phyloP scores from a whole-genome alignment of 352 stramenopile genomes.

The Phytophthora chlamydospora region DNA sequence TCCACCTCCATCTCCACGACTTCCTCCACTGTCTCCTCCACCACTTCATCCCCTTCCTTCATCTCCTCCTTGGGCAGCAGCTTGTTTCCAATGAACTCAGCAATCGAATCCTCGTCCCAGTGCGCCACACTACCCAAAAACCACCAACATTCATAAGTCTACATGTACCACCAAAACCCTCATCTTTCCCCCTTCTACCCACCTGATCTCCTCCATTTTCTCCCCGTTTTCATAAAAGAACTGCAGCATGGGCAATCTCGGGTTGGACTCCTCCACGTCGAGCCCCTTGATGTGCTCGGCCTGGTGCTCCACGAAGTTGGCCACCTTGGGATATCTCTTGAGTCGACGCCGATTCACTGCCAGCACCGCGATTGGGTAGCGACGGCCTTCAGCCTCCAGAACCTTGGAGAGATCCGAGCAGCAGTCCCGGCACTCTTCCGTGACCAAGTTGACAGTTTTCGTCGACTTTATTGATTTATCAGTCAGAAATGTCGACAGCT shows the following conservation, averaged over 20 bases:
- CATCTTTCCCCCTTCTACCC: neutral
- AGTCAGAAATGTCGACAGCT: conserved; percentile 46
- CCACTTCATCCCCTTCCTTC: conserved; percentile 11
- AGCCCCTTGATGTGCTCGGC: conserved; percentile 50
- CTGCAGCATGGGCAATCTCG: conserved; percentile 58
- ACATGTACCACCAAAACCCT: neutral
- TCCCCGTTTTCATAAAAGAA: conserved; percentile 63
- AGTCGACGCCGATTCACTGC: conserved; percentile 63
- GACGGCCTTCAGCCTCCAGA: conserved; percentile 37
- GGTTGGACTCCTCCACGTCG: conserved; percentile 55
- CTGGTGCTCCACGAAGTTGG: conserved; percentile 68
- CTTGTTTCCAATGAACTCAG: conserved; percentile 74
- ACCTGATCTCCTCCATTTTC: conserved; percentile 75
- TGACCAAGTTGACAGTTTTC: conserved; percentile 16
- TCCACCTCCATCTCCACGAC: conserved; percentile 33
- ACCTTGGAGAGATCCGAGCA: conserved; percentile 53
- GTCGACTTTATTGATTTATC: conserved; percentile 4
- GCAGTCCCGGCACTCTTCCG: conserved; percentile 49
- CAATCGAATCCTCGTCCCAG: conserved; percentile 78
- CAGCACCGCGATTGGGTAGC: conserved; percentile 54
- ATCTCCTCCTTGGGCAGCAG: conserved; percentile 38
- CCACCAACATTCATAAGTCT: conserved; percentile 1
- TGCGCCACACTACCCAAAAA: conserved; percentile 55
- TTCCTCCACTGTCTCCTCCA: conserved; percentile 11
- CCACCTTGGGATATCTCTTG: conserved; percentile 66